Evolutionary conservation across 1,139 yeast species (phyloP).

Genomic region (Pneumocystis carinii): DNA sequence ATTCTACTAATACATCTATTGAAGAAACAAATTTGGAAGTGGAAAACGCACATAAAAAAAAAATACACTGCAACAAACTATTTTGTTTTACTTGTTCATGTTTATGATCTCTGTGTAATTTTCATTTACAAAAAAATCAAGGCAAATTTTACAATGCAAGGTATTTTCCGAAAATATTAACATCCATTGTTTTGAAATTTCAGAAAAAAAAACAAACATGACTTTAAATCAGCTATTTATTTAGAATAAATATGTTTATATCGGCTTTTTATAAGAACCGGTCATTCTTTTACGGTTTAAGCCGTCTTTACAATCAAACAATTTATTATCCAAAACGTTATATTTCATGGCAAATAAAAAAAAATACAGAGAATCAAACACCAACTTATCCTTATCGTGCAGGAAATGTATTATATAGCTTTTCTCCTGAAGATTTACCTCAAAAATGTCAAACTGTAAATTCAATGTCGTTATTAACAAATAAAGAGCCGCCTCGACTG

Average conservation of each 20-base stretch:
- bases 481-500: conserved; percentile 31
- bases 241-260: neutral
- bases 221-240: neutral
- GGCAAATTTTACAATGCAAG: neutral
- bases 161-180: too few relatives aligned
- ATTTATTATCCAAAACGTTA: neutral
- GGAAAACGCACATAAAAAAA: neutral
- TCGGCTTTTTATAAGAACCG: neutral
- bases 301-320: neutral
- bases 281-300: neutral
- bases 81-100: neutral
- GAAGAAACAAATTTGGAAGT: neutral
- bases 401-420: neutral
- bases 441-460: neutral
- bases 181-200: neutral
- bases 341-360: neutral
- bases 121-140: neutral
- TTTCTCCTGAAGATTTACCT: neutral
- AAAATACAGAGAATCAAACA: neutral
- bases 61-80: neutral
- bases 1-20: neutral
- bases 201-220: neutral
- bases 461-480: conserved; percentile 2
- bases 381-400: neutral
- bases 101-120: neutral